Evolutionary conservation across 2,329 filamentous ascomycete species (phyloP).

Genomic region (Verticillium tricorpus): DNA sequence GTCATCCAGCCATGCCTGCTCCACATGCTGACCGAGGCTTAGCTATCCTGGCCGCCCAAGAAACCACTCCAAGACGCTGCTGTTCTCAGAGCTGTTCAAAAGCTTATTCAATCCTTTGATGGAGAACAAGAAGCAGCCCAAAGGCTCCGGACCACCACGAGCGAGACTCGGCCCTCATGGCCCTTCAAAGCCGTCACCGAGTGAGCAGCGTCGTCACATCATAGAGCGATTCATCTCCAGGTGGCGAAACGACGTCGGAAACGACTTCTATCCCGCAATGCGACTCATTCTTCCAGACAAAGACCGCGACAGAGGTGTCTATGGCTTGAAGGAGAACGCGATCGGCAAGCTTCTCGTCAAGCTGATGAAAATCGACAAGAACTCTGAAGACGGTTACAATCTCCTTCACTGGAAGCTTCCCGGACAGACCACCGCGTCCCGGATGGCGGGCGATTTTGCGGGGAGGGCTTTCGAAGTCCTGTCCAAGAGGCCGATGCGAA

Average conservation of each 20-base stretch:
- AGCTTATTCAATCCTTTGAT: slow-evolving; percentile 76
- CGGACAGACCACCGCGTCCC: slow-evolving; percentile 56
- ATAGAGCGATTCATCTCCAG: slow-evolving; percentile 80
- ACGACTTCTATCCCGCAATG: slow-evolving; percentile 90
- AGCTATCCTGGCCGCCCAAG: slow-evolving; percentile 79
- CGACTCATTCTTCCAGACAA: slow-evolving; percentile 89
- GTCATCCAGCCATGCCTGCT: neutral
- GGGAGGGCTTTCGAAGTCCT: slow-evolving; percentile 84
- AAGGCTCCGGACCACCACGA: slow-evolving; percentile 47
- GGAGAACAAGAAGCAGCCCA: slow-evolving; percentile 67
- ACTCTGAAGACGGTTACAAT: slow-evolving; percentile 82
- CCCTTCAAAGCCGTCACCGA: slow-evolving; percentile 56
- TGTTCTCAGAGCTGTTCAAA: slow-evolving; percentile 75
- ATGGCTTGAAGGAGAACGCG: slow-evolving; percentile 87
- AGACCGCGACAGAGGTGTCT: slow-evolving; percentile 87
- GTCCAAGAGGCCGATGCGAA: slow-evolving; percentile 75
- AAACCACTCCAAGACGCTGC: slow-evolving; percentile 74
- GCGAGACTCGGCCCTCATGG: slow-evolving; percentile 58
- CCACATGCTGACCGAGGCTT: slow-evolving; percentile 16
- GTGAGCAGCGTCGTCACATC: slow-evolving; percentile 75
- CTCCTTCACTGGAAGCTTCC: slow-evolving; percentile 92
- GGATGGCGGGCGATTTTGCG: slow-evolving; percentile 85
- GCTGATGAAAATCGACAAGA: slow-evolving; percentile 84
- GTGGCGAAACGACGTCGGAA: slow-evolving; percentile 84
- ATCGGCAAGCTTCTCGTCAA: slow-evolving; percentile 90